Conservation (phyloP, 208 protist genomes). For the Trypanosoma grayi region DNA sequence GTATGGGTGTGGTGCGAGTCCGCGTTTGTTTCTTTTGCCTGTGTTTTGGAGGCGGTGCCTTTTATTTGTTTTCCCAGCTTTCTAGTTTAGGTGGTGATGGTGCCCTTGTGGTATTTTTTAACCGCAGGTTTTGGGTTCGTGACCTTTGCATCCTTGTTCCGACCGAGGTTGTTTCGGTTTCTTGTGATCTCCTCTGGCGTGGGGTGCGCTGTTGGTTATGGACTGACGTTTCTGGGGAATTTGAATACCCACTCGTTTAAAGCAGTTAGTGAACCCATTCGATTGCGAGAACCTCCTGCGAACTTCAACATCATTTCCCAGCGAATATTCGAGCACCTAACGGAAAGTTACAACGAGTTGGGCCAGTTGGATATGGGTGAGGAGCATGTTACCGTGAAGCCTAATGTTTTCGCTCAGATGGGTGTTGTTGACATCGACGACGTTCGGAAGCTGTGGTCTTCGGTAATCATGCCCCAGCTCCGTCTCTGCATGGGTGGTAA, state of each 20-base stretch:
- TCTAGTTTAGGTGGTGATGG: neutral
- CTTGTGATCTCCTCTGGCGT: constrained; percentile 4
- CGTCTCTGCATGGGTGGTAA: constrained; percentile 2
- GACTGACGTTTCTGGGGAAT: constrained; percentile 47
- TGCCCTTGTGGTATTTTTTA: neutral
- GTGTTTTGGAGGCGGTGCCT: neutral
- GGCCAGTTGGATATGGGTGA: constrained; percentile 63
- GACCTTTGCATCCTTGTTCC: neutral
- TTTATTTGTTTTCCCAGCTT: neutral
- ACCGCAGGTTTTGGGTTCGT: neutral
- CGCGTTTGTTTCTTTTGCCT: neutral
- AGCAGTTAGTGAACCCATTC: constrained; percentile 34
- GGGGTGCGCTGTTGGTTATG: constrained; percentile 28
- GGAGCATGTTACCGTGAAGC: constrained; percentile 66
- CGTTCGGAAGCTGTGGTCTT: constrained; percentile 74
- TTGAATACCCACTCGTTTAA: constrained; percentile 52
- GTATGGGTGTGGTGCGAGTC: no score
- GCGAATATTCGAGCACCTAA: constrained; percentile 53
- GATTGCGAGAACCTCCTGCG: constrained; percentile 28
- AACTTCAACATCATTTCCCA: constrained; percentile 52
- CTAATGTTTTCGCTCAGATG: constrained; percentile 78
- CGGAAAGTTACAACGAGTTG: constrained; percentile 52
- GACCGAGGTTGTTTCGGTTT: constrained; percentile 5
- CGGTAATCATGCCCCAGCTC: constrained; percentile 50
- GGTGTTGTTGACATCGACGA: constrained; percentile 69